A percentile compares a stretch with the other conserved stretches of the same genome.
Evolutionary conservation across 129 eudicot species (phyloP).

Genomic region (Solidago caesia): DNA sequence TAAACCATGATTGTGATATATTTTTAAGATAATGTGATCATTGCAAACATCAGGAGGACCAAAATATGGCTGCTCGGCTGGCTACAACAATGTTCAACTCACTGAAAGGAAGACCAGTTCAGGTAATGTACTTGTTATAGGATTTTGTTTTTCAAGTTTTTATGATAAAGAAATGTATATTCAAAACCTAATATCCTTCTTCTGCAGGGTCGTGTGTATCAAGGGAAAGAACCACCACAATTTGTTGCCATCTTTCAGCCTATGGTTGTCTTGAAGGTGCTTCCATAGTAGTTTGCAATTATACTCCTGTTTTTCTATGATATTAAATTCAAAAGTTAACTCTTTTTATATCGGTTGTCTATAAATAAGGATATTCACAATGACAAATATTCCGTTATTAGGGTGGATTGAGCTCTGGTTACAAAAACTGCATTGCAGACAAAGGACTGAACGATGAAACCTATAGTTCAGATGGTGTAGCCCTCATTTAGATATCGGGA

Average conservation of each 20-base stretch:
- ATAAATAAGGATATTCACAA: neutral
- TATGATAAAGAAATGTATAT: neutral
- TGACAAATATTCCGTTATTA: constrained; percentile 26
- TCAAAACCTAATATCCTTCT: constrained; percentile 8
- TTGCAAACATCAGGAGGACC: constrained; percentile 68
- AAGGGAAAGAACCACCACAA: constrained; percentile 99
- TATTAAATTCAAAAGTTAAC: constrained; percentile 1
- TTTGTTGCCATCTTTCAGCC: constrained; percentile 96
- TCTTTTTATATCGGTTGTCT: too few species aligned
- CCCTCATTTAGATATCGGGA: constrained; percentile 84
- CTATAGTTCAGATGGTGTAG: constrained; percentile 73
- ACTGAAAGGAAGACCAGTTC: constrained; percentile 85
- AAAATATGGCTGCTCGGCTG: constrained; percentile 66
- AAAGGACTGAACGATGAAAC: constrained; percentile 98
- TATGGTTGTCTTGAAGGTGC: constrained; percentile 95
- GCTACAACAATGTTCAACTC: constrained; percentile 88
- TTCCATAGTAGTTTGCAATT: constrained; percentile 1
- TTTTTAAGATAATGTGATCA: constrained; percentile 5
- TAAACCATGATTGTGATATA: constrained; percentile 11
- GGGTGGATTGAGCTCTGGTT: constrained; percentile 97
- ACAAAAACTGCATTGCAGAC: constrained; percentile 86
- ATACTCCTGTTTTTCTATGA: neutral
- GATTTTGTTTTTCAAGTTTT: neutral
- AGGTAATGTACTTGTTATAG: constrained; percentile 37
- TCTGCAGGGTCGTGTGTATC: constrained; percentile 79